Evolutionary conservation across 2,329 filamentous ascomycete genomes (phyloP).

Genomic region (Blastomyces gilchristii): DNA sequence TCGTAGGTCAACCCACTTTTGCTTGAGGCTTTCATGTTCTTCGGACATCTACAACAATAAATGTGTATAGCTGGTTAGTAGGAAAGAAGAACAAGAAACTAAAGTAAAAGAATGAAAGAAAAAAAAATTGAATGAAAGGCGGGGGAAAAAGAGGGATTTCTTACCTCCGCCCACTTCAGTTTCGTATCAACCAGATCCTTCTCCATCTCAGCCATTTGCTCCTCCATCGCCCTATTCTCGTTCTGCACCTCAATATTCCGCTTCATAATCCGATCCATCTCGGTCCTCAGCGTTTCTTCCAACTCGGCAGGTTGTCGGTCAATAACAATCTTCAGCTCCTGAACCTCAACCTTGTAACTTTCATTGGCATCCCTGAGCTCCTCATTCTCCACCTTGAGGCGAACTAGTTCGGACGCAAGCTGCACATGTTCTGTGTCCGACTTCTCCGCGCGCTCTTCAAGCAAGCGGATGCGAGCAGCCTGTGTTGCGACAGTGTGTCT

Average conservation of each 20-base stretch:
- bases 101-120: not conserved
- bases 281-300: slow-evolving; percentile 66
- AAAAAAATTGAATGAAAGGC: not conserved
- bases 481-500: slow-evolving; percentile 57
- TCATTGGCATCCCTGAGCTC: slow-evolving; percentile 84
- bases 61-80: not conserved
- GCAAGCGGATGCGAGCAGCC: slow-evolving; percentile 63
- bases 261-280: slow-evolving; percentile 87
- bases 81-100: not conserved
- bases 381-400: slow-evolving; percentile 87
- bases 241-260: slow-evolving; percentile 89
- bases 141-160: slow-evolving; percentile 24
- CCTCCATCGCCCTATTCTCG: slow-evolving; percentile 78
- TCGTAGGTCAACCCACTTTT: slow-evolving; percentile 66
- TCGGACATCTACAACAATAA: slow-evolving; percentile 51
- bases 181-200: slow-evolving; percentile 86
- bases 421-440: slow-evolving; percentile 85
- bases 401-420: slow-evolving; percentile 82
- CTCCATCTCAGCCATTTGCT: slow-evolving; percentile 84
- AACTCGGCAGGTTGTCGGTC: slow-evolving; percentile 84
- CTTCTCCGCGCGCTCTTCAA: slow-evolving; percentile 81
- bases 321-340: slow-evolving; percentile 74
- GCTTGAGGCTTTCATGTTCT: slow-evolving; percentile 58
- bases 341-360: slow-evolving; percentile 70
- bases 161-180: slow-evolving; percentile 89